Conservation (phyloP, 2,329 filamentous ascomycete species). For the Beauveria rudraprayagi region DNA sequence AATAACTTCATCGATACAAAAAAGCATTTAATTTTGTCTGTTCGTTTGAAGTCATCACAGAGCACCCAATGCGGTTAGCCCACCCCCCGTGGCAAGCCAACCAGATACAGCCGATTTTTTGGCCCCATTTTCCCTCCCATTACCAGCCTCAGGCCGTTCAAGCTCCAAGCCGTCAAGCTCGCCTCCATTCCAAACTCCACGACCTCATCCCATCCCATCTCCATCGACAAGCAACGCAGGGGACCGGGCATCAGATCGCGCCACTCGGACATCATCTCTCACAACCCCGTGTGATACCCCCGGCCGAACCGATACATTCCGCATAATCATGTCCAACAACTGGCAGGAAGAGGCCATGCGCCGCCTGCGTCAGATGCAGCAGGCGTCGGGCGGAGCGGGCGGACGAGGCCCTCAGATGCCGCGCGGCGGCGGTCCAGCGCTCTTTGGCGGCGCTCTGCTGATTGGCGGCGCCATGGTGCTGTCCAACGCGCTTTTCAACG, state of each 20-base stretch:
- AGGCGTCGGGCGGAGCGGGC: conserved; percentile 33
- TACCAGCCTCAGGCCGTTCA: conserved; percentile 8
- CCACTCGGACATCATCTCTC: background rate
- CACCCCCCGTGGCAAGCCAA: background rate
- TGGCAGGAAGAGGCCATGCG: conserved; percentile 44
- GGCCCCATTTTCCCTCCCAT: background rate
- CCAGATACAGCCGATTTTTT: background rate
- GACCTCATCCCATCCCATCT: background rate
- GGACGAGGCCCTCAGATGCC: conserved; percentile 36
- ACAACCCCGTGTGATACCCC: background rate
- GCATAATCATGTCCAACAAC: conserved; percentile 28
- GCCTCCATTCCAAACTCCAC: conserved; percentile 4
- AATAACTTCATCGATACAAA: background rate
- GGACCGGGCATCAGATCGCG: background rate
- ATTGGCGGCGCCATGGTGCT: conserved; percentile 43
- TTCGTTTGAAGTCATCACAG: background rate
- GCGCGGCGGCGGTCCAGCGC: conserved; percentile 30
- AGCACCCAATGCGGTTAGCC: conserved; percentile 1
- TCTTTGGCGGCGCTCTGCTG: conserved; percentile 36
- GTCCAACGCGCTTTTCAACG: conserved; percentile 62
- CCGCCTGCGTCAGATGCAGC: conserved; percentile 41
- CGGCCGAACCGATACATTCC: background rate
- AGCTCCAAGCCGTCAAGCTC: conserved; percentile 9
- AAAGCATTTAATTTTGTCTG: background rate
- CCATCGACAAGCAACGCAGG: conserved; percentile 5